These are phyloP conservation scores for Pyrenula aspistea DNA, from an alignment of 495 filamentous ascomycete species.

Conservation along the genomic window DNA sequence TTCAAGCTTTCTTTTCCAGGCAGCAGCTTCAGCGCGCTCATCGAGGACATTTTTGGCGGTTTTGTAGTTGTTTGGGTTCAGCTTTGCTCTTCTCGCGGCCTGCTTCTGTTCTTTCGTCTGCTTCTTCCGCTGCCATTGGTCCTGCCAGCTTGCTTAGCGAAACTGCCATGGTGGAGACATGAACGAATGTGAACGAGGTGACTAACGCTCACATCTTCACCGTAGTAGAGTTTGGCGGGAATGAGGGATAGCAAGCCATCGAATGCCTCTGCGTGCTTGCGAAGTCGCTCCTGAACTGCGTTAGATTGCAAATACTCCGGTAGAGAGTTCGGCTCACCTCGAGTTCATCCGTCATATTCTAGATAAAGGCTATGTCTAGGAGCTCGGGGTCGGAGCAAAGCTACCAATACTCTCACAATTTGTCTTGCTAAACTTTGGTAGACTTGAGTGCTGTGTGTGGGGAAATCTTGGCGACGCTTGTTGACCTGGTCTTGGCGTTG, in stretches of 20 bases:
- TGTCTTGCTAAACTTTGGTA: background rate
- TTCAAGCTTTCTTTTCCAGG: constrained; percentile 52
- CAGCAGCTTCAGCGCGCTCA: constrained; percentile 42
- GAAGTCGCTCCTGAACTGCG: constrained; percentile 60
- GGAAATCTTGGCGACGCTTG: background rate
- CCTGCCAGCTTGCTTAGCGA: constrained; percentile 35
- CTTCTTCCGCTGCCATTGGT: constrained; percentile 81
- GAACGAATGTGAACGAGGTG: background rate
- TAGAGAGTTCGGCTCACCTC: background rate
- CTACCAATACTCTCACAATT: background rate
- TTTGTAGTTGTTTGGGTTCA: constrained; percentile 71
- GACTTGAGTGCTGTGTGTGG: background rate
- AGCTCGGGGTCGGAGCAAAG: background rate
- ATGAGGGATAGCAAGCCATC: constrained; percentile 86
- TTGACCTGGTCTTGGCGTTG: background rate
- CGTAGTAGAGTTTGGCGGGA: constrained; percentile 86
- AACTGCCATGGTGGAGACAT: constrained; percentile 2
- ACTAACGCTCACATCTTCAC: constrained; percentile 74
- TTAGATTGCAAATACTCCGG: background rate
- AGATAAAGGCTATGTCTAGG: background rate
- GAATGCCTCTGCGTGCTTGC: constrained; percentile 75
- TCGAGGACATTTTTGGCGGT: constrained; percentile 79
- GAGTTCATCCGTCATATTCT: background rate
- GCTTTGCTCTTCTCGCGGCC: constrained; percentile 66
- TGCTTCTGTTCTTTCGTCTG: constrained; percentile 75